Evolutionary conservation across 176 grass and related monocot species (phyloP).

Genomic region (barley (Hordeum vulgare)): DNA sequence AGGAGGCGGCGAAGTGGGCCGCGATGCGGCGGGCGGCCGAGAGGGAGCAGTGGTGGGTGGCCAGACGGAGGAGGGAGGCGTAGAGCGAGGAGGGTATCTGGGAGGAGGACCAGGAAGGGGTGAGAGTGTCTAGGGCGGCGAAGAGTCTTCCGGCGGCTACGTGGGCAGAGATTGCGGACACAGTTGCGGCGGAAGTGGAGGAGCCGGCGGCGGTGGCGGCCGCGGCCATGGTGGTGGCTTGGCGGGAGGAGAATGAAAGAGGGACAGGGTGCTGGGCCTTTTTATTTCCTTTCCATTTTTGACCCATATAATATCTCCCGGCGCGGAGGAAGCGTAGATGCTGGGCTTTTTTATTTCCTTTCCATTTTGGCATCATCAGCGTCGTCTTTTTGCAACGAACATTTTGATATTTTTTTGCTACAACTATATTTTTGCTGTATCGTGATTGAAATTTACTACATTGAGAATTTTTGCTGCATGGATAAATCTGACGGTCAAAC

Average conservation of each 20-base stretch:
- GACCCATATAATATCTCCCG: too few species aligned
- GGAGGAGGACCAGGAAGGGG: neutral
- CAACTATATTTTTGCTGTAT: too few species aligned
- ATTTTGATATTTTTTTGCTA: too few species aligned
- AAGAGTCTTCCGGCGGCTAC: slow-evolving; percentile 27
- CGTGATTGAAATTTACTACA: too few species aligned
- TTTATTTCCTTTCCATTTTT: neutral
- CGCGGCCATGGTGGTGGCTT: slow-evolving; percentile 19
- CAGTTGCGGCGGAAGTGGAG: neutral
- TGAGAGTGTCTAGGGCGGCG: slow-evolving; percentile 30
- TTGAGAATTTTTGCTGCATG: too few species aligned
- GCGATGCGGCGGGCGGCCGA: slow-evolving; percentile 48
- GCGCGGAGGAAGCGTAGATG: too few species aligned
- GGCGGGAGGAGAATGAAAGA: neutral
- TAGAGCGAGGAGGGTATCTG: slow-evolving; percentile 19
- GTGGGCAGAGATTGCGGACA: neutral
- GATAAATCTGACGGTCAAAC: too few species aligned
- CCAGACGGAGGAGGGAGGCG: slow-evolving; percentile 30
- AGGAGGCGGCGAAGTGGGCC: slow-evolving; percentile 20
- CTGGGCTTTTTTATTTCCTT: too few species aligned
- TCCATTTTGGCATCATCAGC: too few species aligned
- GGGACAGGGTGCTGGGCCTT: neutral
- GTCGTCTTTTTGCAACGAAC: too few species aligned
- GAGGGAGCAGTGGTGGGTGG: slow-evolving; percentile 25
- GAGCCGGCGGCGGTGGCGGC: slow-evolving; percentile 5